Base-by-base conservation (phyloP, 75 land plant genomes). In the Sequoiadendron giganteum region DNA sequence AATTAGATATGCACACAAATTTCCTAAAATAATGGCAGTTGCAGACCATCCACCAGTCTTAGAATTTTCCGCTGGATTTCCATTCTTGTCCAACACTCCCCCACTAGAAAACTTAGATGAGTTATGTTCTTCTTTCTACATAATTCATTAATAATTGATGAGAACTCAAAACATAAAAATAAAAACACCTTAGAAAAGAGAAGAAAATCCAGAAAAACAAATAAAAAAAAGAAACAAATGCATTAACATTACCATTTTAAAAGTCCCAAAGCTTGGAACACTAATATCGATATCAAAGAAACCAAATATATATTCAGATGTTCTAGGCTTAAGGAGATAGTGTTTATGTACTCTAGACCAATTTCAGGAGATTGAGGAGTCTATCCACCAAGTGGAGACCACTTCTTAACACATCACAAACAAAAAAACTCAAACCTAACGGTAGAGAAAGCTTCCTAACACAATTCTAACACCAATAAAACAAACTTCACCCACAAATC, bases 11-110 rank as follows among this genome's bases (percentile, higher is more conserved):
- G 9, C 30, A 61, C 1, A 42, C 28, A 40, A 49, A 68, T 9
- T 87, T 94, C 96, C 98, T 82, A 97, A 92, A 28, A 96, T 95
- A 30, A 96, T 90, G 55, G 92, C 90, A 55, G 96, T 95, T 11
- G 92, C 96, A 5, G 91, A 92, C 99, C 98, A 97, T 87, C 95
- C 95, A 8, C 99, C 98, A 38, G 96, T 96, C 38, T 85, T 89
- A n/a, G 96, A 91, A 72, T 89, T 96, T 82, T 95, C 92, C 13
- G 92, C 91, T 2, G 98, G 95, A 34, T 93, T 91, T 56, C 98
- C 99, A 52, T 89, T 85, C 54, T 79, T 88, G 88, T 97, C 95
- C 32, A 91, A 89, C n/a, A 89, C 85, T n/a, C 55, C 55, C 55
- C 80, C 92, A 45, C 49, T 82, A 10, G 84, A 36, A 82, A 82